A percentile compares a stretch with the other conserved stretches of the same genome.
Evolutionary conservation across 1,139 yeast genomes (phyloP).

Genomic region (Hansenula anomala): DNA sequence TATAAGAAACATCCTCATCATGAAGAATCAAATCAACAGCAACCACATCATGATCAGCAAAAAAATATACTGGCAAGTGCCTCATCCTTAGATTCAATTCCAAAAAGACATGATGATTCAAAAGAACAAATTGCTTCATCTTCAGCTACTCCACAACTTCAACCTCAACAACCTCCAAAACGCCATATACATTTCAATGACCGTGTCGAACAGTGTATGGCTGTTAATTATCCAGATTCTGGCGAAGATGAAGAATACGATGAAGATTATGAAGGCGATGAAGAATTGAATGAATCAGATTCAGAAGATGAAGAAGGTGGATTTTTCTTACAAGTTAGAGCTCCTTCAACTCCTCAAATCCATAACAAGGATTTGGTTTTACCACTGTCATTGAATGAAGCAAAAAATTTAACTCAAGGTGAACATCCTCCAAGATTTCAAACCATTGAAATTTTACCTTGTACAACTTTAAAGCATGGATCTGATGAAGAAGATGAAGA

Average conservation of each 20-base stretch:
- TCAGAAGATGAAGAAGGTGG: conserved; percentile 45
- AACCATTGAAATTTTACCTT: conserved; percentile 73
- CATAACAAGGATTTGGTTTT: conserved; percentile 7
- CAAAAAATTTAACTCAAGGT: background rate
- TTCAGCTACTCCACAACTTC: conserved; percentile 1
- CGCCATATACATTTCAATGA: conserved; percentile 89
- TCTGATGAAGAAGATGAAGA: conserved; percentile 63
- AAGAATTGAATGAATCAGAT: conserved; percentile 13
- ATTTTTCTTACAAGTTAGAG: conserved; percentile 53
- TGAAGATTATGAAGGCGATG: conserved; percentile 17
- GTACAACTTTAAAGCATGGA: conserved; percentile 76
- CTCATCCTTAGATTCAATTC: background rate
- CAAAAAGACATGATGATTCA: background rate
- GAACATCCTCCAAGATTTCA: conserved; percentile 27
- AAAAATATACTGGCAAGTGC: no score
- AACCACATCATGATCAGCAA: no score
- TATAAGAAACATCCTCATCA: conserved; percentile 5
- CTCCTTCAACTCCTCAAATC: conserved; percentile 34
- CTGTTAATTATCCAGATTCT: conserved; percentile 45
- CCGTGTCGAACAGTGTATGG: conserved; percentile 88
- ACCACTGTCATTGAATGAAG: background rate
- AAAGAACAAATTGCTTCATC: background rate
- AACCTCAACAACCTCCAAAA: conserved; percentile 25
- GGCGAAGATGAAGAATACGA: conserved; percentile 21
- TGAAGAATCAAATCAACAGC: background rate